Percentiles rank a stretch among this genome's conserved stretches.
phyloP scores from a whole-genome alignment of 2,329 filamentous ascomycete species.

The Ceratocystis cacaofunesta region DNA sequence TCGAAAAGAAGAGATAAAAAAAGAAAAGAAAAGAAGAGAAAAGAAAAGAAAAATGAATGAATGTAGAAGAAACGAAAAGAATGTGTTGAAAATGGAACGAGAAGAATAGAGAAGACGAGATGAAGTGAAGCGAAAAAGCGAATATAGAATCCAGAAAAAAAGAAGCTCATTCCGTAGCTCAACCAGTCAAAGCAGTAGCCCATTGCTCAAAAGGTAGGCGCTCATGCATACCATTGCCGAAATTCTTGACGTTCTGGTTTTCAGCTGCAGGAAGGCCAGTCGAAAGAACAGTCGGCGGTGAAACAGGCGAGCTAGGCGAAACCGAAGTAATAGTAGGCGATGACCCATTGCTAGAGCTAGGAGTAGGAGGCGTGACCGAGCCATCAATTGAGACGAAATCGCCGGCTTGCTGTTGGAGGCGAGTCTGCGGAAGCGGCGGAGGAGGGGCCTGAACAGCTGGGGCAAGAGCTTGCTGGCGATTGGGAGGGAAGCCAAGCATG shows the following conservation, averaged over 20 bases:
- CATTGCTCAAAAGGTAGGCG: conserved; percentile 11
- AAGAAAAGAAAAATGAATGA: not conserved
- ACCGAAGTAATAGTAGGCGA: conserved; percentile 27
- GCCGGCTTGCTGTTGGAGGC: not conserved
- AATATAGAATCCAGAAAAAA: not conserved
- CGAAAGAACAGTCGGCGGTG: conserved; percentile 21
- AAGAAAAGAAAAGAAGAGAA: not conserved
- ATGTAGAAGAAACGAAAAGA: not conserved
- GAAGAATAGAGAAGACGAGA: not conserved
- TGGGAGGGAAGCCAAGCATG: conserved; percentile 17
- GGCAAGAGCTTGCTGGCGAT: conserved; percentile 15
- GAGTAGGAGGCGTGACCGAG: conserved; percentile 22
- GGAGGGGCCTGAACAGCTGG: not conserved
- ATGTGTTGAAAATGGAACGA: not conserved
- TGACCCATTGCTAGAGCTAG: conserved; percentile 20
- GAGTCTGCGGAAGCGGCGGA: not conserved
- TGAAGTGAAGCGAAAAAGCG: not conserved
- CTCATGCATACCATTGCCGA: conserved; percentile 13
- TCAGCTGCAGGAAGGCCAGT: conserved; percentile 5
- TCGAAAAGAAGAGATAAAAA: conserved; percentile 1
- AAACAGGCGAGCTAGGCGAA: conserved; percentile 34
- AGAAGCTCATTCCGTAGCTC: not conserved
- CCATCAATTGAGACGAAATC: conserved; percentile 14
- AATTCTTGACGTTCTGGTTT: conserved; percentile 10
- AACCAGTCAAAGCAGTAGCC: conserved; percentile 13